Conservation (phyloP, 495 filamentous ascomycete species). For the Cryomyces minteri region DNA sequence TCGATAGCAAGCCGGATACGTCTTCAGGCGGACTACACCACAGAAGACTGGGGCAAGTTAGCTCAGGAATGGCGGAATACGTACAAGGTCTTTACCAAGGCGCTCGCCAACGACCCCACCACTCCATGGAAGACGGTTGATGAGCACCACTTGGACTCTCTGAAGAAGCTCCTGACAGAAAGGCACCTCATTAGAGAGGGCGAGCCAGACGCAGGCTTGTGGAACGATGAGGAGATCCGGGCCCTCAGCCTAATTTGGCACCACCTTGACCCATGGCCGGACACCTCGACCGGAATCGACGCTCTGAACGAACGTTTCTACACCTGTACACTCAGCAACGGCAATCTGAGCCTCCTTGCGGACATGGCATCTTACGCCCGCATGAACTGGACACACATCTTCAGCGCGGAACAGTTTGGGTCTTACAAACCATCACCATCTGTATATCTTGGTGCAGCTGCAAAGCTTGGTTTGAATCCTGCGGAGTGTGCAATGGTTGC, state of each 20-base stretch:
- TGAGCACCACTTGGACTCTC: constrained; percentile 44
- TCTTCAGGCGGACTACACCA: constrained; percentile 29
- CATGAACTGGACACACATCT: constrained; percentile 41
- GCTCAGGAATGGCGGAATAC: constrained; percentile 48
- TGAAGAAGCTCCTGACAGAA: constrained; percentile 34
- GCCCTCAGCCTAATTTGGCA: constrained; percentile 50
- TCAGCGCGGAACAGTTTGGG: constrained; percentile 50
- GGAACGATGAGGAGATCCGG: constrained; percentile 35
- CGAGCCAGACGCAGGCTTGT: constrained; percentile 24
- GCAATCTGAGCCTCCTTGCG: constrained; percentile 44
- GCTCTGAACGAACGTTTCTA: constrained; percentile 33
- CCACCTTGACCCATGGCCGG: constrained; percentile 47
- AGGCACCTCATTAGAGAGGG: constrained; percentile 24
- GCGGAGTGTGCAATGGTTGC: constrained; percentile 52
- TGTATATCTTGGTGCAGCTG: constrained; percentile 49
- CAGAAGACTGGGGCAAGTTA: constrained; percentile 37
- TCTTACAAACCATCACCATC: constrained; percentile 58
- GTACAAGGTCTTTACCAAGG: constrained; percentile 41
- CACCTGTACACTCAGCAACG: constrained; percentile 56
- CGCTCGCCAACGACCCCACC: constrained; percentile 24
- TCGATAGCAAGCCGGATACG: constrained; percentile 28
- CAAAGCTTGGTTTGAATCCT: constrained; percentile 34
- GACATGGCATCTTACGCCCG: constrained; percentile 38
- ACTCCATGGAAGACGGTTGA: constrained; percentile 28
- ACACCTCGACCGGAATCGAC: constrained; percentile 36